A percentile compares a stretch with the other conserved stretches of the same genome.
Evolutionary conservation across 2,329 filamentous ascomycete species (phyloP).

Genomic region (Penicillium concentricum): DNA sequence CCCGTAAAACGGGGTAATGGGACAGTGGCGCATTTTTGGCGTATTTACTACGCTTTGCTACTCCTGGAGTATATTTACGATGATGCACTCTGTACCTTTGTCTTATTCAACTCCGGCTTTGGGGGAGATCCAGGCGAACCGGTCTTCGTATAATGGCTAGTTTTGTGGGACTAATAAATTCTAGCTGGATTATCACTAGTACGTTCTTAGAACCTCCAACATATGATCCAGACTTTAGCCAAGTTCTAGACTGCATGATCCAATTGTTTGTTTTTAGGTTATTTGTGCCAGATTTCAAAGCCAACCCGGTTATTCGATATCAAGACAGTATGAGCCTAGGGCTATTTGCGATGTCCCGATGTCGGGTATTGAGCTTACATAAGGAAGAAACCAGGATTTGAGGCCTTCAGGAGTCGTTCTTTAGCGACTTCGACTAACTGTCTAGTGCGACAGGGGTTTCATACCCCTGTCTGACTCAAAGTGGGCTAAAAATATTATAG

Average conservation of each 20-base stretch:
- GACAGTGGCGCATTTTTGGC: neutral
- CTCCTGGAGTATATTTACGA: neutral
- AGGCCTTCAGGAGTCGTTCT: neutral
- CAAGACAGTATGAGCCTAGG: neutral
- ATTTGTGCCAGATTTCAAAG: neutral
- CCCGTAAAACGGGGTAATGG: neutral
- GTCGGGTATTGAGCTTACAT: neutral
- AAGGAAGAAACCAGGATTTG: neutral
- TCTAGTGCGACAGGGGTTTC: neutral
- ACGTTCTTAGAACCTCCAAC: neutral
- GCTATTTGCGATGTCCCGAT: slow-evolving; percentile 18
- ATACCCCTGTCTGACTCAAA: neutral
- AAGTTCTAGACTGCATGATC: neutral
- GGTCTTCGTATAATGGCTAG: neutral
- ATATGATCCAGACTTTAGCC: neutral
- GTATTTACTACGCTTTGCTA: neutral
- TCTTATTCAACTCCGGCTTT: neutral
- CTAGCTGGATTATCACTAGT: neutral
- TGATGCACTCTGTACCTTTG: neutral
- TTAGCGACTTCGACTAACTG: neutral
- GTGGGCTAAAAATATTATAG: neutral
- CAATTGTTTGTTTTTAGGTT: neutral
- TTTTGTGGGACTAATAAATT: neutral
- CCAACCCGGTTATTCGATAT: neutral
- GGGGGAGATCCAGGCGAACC: neutral